Evolutionary conservation across 106 monocot genomes (phyloP).

Genomic region (Dioscorea zingiberensis): DNA sequence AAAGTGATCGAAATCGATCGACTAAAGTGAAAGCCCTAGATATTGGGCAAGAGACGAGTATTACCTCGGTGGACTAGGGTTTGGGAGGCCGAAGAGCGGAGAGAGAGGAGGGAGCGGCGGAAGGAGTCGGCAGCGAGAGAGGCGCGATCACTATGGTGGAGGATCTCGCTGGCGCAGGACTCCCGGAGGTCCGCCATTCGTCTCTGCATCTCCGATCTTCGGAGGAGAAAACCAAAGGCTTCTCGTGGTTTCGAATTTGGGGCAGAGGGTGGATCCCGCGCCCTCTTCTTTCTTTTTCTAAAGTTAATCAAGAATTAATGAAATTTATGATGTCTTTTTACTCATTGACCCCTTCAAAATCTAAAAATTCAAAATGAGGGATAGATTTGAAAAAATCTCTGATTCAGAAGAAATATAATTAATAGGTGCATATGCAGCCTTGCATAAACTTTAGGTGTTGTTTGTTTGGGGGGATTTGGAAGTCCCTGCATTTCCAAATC

Average conservation of each 20-base stretch:
- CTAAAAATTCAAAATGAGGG: no score
- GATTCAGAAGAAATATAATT: no score
- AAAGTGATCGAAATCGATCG: neutral
- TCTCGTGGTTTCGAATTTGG: neutral
- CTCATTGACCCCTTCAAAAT: no score
- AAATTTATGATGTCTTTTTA: no score
- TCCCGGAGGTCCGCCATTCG: conserved; percentile 31
- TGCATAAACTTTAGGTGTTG: no score
- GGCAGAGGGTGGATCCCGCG: neutral
- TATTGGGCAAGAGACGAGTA: neutral
- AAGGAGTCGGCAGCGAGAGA: conserved; percentile 18
- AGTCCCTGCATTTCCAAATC: no score
- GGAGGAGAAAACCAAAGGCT: neutral
- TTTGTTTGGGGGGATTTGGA: no score
- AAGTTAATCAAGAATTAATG: no score
- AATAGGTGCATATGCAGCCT: no score
- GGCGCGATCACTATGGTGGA: conserved; percentile 11
- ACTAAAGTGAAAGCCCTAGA: neutral
- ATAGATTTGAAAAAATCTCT: no score
- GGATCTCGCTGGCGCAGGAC: conserved; percentile 29
- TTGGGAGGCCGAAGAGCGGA: conserved; percentile 20
- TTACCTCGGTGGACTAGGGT: conserved; percentile 33
- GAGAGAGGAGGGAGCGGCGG: conserved; percentile 27
- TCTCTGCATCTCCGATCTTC: conserved; percentile 9
- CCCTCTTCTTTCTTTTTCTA: no score